Base-by-base conservation (phyloP, 139 green algal species). In the Nannochloris sp. region DNA sequence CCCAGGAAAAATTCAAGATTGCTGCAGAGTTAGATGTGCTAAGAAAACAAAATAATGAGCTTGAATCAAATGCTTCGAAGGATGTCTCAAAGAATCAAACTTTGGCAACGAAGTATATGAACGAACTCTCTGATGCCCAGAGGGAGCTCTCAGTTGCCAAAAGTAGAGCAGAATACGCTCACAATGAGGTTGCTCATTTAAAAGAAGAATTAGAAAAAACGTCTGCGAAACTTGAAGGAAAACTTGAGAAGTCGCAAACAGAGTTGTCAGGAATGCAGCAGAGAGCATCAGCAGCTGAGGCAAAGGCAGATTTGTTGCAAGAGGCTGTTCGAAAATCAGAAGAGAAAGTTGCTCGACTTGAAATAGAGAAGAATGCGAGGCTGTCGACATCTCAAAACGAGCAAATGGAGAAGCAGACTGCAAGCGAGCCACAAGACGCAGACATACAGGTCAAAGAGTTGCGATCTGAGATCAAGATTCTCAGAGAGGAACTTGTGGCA, bases 301-400 rank as follows among this genome's bases (percentile, higher is more conserved):
- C 65, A 26, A 79, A 77, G 28, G 65, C 73, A 13, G 71, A 78
- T 53, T 50, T 77, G 43, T 68, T 84, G 16, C 76, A 84, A 37
- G 67, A 76, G 3, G 71, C 75, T 5, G 66, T 84, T 33, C 61
- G 68, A 31, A 75, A 78, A 65, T 71, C 76, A 3, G 78, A 85
- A 65, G 78, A 84, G 53, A 68, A 69, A 2, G 72, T 66, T 8
- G 68, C 72, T 0, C 51, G 62, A 14, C 63, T 83, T 48, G 75
- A 82, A 53, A 79, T 82, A 67, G 69, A 77, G 51, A 56, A 43
- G 2, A 50, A 28, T 30, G 59, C 72, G 1, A 49, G 72, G 1
- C 33, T 60, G 4, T 25, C 49, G 10, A 49, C 68, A 25, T 33
- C 36, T 64, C 23, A 37, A 48, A 28, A 10, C 6, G 46, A 29